phyloP scores from a whole-genome alignment of 1,284 basidiomycete genomes.

The Ganoderma boninense region DNA sequence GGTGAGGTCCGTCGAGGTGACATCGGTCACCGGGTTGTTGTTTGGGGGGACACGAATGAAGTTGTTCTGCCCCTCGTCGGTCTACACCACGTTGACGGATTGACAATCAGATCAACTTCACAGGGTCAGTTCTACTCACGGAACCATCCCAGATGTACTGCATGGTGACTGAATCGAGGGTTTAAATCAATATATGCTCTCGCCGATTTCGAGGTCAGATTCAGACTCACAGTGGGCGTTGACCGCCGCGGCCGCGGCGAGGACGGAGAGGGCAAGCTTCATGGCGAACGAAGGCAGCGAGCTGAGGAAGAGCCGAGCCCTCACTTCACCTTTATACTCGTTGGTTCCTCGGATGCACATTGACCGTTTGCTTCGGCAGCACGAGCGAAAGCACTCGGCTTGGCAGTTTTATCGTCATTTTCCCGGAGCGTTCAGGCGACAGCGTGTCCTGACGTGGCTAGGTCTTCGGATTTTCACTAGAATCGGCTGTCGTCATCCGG shows the following conservation, averaged over 20 bases:
- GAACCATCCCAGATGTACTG: conserved; percentile 61
- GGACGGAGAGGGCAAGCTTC: conserved; percentile 44
- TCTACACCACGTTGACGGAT: conserved; percentile 33
- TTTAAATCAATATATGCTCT: not conserved
- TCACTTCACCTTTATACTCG: conserved; percentile 22
- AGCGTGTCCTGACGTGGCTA: conserved; percentile 21
- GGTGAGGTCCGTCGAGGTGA: conserved; percentile 56
- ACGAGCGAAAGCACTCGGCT: conserved; percentile 15
- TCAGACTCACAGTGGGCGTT: conserved; percentile 52
- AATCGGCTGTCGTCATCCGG: not conserved
- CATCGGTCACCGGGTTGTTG: conserved; percentile 62
- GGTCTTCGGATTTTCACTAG: not conserved
- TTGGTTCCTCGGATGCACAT: not conserved
- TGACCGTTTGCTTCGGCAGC: not conserved
- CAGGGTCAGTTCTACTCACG: conserved; percentile 3
- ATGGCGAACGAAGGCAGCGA: conserved; percentile 27
- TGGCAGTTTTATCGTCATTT: not conserved
- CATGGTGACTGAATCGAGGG: conserved; percentile 49
- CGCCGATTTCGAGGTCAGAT: not conserved
- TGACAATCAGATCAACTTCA: not conserved
- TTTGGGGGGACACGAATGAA: conserved; percentile 57
- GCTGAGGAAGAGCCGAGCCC: conserved; percentile 8
- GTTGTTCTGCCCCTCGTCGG: conserved; percentile 54
- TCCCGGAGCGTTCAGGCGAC: conserved; percentile 18
- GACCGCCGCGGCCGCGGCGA: conserved; percentile 46